Evolutionary conservation across 306 rosid species (phyloP).

Genomic region (Luffa acutangula): DNA sequence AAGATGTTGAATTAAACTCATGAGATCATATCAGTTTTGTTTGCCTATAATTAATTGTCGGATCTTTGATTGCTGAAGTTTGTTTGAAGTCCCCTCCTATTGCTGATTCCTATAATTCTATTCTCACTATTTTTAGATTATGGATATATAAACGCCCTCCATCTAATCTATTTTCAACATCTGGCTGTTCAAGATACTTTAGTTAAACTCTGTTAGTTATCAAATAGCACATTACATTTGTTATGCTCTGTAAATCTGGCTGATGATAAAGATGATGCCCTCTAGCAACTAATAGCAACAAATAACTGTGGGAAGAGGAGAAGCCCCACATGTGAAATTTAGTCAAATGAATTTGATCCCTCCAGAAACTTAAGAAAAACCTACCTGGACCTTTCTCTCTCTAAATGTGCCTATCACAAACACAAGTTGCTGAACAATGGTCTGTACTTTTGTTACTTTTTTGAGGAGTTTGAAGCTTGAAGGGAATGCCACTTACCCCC

Average conservation of each 20-base stretch:
- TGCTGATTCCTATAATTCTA: neutral
- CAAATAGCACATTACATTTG: neutral
- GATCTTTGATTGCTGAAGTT: neutral
- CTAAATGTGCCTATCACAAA: neutral
- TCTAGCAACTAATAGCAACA: neutral
- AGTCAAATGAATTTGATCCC: neutral
- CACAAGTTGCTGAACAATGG: neutral
- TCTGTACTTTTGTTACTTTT: neutral
- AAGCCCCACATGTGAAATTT: neutral
- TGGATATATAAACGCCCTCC: neutral
- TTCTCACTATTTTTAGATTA: neutral
- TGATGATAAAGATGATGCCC: neutral
- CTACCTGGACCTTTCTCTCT: neutral
- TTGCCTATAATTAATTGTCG: neutral
- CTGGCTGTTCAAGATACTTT: neutral
- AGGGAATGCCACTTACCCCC: neutral
- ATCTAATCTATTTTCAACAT: neutral
- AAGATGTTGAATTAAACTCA: conserved; percentile 3
- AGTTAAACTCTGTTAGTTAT: neutral
- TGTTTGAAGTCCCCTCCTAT: neutral
- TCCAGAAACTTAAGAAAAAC: neutral
- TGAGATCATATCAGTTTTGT: conserved; percentile 13
- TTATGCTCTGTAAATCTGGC: neutral
- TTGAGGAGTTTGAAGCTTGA: neutral
- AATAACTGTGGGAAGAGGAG: neutral